These are phyloP conservation scores for Anthracocystis panici-leucophaei DNA, from an alignment of 1,284 basidiomycete species.

Conservation along the genomic window DNA sequence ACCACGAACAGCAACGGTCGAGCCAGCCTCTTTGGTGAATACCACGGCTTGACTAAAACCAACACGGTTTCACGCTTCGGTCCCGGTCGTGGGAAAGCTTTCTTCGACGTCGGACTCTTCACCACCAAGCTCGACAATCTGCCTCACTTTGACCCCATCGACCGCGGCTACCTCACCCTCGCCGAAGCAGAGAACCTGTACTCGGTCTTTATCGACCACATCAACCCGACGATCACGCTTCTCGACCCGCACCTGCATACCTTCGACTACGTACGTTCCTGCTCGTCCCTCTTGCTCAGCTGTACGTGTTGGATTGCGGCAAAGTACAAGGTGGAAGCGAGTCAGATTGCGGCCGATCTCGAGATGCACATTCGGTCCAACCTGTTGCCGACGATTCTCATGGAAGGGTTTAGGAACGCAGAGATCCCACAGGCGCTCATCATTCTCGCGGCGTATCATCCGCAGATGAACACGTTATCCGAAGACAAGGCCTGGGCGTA, in stretches of 20 bases:
- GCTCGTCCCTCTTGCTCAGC: constrained; percentile 48
- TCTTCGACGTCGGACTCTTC: constrained; percentile 51
- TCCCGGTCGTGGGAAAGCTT: constrained; percentile 45
- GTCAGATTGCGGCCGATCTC: constrained; percentile 36
- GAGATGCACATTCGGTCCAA: constrained; percentile 42
- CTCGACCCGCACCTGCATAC: constrained; percentile 56
- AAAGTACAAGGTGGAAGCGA: constrained; percentile 40
- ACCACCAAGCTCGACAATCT: constrained; percentile 45
- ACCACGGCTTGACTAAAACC: constrained; percentile 22
- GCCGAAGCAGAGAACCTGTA: constrained; percentile 42
- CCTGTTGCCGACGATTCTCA: constrained; percentile 41
- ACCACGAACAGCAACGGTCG: constrained; percentile 10
- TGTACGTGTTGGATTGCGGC: constrained; percentile 51
- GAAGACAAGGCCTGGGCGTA: constrained; percentile 56
- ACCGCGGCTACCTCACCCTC: constrained; percentile 37
- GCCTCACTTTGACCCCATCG: constrained; percentile 51
- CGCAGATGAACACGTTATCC: constrained; percentile 44
- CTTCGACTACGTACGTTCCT: constrained; percentile 47
- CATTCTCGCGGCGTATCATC: constrained; percentile 48
- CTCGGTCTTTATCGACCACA: constrained; percentile 40
- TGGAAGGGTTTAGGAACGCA: constrained; percentile 49
- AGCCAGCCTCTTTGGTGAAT: constrained; percentile 27
- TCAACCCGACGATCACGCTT: constrained; percentile 54
- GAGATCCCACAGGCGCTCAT: constrained; percentile 52
- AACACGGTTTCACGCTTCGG: constrained; percentile 42